Evolutionary conservation across 805 yeast species (phyloP).

Genomic region (Ogataea kodamae): DNA sequence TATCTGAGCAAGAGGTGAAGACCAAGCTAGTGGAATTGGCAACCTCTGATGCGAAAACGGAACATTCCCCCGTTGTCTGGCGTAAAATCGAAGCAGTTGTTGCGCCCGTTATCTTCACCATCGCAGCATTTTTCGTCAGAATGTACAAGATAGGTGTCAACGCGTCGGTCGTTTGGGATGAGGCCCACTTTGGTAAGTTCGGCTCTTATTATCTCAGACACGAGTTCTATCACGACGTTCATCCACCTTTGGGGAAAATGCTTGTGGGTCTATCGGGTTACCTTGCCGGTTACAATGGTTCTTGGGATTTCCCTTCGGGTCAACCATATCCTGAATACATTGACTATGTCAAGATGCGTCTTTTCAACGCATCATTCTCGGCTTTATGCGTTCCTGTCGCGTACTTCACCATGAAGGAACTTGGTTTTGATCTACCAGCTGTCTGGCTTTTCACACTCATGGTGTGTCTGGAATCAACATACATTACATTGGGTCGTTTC

Average conservation of each 20-base stretch:
- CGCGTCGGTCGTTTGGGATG: constrained; percentile 89
- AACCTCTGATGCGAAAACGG: constrained; percentile 13
- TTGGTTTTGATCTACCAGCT: constrained; percentile 68
- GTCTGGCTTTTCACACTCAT: constrained; percentile 77
- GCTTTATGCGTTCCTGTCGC: constrained; percentile 84
- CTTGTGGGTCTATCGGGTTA: constrained; percentile 74
- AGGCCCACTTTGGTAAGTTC: constrained; percentile 91
- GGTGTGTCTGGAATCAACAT: constrained; percentile 80
- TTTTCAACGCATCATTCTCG: constrained; percentile 81
- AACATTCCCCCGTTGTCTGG: constrained; percentile 7
- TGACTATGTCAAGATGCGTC: constrained; percentile 81
- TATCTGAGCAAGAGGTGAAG: constrained; percentile 32
- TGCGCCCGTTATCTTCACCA: constrained; percentile 64
- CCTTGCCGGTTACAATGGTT: constrained; percentile 82
- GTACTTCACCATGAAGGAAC: constrained; percentile 71
- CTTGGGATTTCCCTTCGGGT: constrained; percentile 87
- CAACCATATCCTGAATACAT: constrained; percentile 68
- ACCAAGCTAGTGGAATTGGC: constrained; percentile 31
- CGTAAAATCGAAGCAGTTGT: constrained; percentile 31
- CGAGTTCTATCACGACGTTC: constrained; percentile 82
- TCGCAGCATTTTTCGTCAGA: constrained; percentile 67
- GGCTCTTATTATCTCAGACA: constrained; percentile 77
- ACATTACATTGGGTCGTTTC: constrained; percentile 81
- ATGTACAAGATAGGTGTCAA: constrained; percentile 72
- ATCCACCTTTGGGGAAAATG: constrained; percentile 84